Evolutionary conservation across 805 yeast species (phyloP), one percentile per base, ranked within the genome.

Genomic region (Saturnispora galanensis): DNA sequence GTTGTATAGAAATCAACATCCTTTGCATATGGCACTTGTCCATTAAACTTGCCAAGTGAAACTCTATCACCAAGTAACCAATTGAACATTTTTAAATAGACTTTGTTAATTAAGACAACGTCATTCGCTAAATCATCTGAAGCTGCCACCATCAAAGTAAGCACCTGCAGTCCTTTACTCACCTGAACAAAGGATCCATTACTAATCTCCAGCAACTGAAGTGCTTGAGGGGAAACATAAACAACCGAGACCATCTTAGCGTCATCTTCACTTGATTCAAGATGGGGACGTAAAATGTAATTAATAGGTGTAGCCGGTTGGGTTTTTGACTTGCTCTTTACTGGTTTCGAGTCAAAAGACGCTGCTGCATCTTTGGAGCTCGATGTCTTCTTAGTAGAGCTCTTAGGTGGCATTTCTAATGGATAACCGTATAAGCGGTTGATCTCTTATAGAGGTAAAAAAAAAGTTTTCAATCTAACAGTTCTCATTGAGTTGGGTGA

Each of bases 11-110:
- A 49, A 1, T 38, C 45, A 49, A 39, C 54, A 41, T 6, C 50
- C 50, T 49, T 44, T 0, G 63, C 63, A 49, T 60, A 60, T n/a
- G 52, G 61, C 3, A 88, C 86, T 46, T 76, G 83, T 2, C 59
- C 52, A 5, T 61, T 41, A 17, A 66, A 64, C 51, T 72, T 79
- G 10, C 57, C 55, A 0, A 90, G 51, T 28, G 65, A 64, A 1
- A 59, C 56, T 39, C 66, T 50, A 18, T 63, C 65, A 29, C 68
- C 67, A 9, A 59, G 45, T 17, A 59, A 45, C 21, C 56, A 51
- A 7, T 55, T 57, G 31, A 50, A 48, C n/a, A 51, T 36, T 18
- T 48, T 46, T 12, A 57, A 41, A 37, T 49, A 54, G 9, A 40
- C 33, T 5, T 50, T 47, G 6, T 62, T 51, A 1, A 64, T 41